Evolutionary conservation across 176 grass and related monocot species (phyloP).

Genomic region (Zizania latifolia): DNA sequence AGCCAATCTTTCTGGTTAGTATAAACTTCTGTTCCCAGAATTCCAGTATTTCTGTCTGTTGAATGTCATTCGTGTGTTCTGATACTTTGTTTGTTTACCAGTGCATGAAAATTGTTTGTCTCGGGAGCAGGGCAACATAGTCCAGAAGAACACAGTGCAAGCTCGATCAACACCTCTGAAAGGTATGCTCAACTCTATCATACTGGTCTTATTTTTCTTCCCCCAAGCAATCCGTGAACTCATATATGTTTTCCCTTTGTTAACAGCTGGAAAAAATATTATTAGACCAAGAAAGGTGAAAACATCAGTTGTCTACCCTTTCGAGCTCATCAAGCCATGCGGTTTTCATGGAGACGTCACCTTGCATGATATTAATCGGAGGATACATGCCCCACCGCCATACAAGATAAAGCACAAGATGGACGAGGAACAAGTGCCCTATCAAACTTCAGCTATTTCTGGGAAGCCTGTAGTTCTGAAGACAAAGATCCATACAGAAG

Average conservation of each 20-base stretch:
- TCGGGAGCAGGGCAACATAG: slow-evolving; percentile 28
- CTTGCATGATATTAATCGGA: slow-evolving; percentile 73
- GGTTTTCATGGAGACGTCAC: slow-evolving; percentile 51
- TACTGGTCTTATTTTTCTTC: background rate
- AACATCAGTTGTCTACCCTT: slow-evolving; percentile 62
- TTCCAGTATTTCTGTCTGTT: background rate
- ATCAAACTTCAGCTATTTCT: slow-evolving; percentile 59
- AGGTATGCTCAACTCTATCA: slow-evolving; percentile 5
- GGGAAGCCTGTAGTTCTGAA: slow-evolving; percentile 78
- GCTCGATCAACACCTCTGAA: slow-evolving; percentile 41
- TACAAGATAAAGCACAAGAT: slow-evolving; percentile 74
- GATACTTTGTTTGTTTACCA: slow-evolving; percentile 28
- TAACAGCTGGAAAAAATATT: slow-evolving; percentile 50
- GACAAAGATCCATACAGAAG: slow-evolving; percentile 87
- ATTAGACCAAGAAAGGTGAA: slow-evolving; percentile 49
- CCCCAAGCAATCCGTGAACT: background rate
- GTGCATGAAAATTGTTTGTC: slow-evolving; percentile 25
- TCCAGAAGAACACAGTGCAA: slow-evolving; percentile 25
- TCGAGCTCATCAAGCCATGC: slow-evolving; percentile 82
- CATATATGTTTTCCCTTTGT: background rate
- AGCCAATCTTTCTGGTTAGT: slow-evolving; percentile 44
- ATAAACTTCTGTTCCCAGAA: background rate
- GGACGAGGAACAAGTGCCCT: slow-evolving; percentile 15
- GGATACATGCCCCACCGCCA: slow-evolving; percentile 50
- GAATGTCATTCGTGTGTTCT: background rate